Conservation (phyloP, 805 yeast species). For the Candida arabinofermentans region DNA sequence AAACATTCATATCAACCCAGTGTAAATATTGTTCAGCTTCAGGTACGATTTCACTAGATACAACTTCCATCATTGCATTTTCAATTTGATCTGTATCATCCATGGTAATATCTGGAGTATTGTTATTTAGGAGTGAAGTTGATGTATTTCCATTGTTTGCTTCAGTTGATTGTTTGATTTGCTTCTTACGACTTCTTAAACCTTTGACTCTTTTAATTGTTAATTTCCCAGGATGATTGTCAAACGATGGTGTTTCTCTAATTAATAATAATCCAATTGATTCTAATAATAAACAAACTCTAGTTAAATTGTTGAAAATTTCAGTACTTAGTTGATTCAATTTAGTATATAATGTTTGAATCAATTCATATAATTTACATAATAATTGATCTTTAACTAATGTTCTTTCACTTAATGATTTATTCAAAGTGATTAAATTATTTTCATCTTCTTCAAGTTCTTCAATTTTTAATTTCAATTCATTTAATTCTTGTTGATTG, state of each 20-base stretch:
- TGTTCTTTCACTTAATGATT: slow-evolving; percentile 28
- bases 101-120: slow-evolving; percentile 29
- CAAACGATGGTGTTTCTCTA: slow-evolving; percentile 32
- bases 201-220: slow-evolving; percentile 80
- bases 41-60: slow-evolving; percentile 32
- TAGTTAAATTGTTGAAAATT: slow-evolving; percentile 36
- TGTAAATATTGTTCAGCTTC: slow-evolving; percentile 37
- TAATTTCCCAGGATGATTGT: slow-evolving; percentile 32
- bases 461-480: slow-evolving; percentile 39
- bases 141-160: slow-evolving; percentile 8
- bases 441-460: slow-evolving; percentile 46
- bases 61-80: slow-evolving; percentile 33
- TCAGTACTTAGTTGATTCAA: slow-evolving; percentile 40
- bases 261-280: slow-evolving; percentile 71
- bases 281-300: slow-evolving; percentile 58
- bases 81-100: slow-evolving; percentile 30
- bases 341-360: slow-evolving; percentile 28
- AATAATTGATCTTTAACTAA: slow-evolving; percentile 22
- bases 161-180: slow-evolving; percentile 17
- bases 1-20: slow-evolving; percentile 44
- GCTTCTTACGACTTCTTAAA: slow-evolving; percentile 44
- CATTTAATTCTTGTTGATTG: slow-evolving; percentile 47
- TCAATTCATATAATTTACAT: slow-evolving; percentile 16
- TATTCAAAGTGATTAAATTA: slow-evolving; percentile 40
- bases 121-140: neutral